Evolutionary conservation across 2,329 filamentous ascomycete species (phyloP), one percentile per base, ranked within the genome.

Genomic region (Huntiella savannae): DNA sequence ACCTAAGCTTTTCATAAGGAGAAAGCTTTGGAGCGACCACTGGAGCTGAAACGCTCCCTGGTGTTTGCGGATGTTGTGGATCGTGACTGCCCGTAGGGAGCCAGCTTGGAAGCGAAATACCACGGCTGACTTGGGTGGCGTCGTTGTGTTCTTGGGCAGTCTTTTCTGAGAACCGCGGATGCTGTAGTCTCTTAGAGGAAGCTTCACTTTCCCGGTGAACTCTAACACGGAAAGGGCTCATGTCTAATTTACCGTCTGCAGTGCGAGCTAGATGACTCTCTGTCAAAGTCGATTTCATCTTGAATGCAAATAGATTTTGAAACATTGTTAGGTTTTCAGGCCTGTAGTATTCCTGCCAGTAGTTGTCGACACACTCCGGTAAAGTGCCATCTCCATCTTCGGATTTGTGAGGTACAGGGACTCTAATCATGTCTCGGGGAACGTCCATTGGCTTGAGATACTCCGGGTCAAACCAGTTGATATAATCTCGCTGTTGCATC

Each of bases 331-430:
- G 64, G 0, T 82, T 83, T 5, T 83, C 71, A 0, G 91, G 91
- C 11, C 87, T 77, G 58, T 98, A 98, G 60, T 95, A 96, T 59
- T 98, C 91, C 5, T 91, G 68, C 91, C 91, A 98, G 61, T 94
- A 98, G 60, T 96, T 86, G 57, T 96, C 88, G 50, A 84, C 85
- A 50, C 72, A 75, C 3, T 69, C 13, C 5, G 40, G 28, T 4
- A 43, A 13, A 19, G n/a, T 34, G 8, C 12, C 13, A 17, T 32
- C 10, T 34, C 17, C 40, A 13, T 34, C 28, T 28, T 19, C 38
- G 17, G 15, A 12, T 5, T 11, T 12, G 7, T 12, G 10, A 33
- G 19, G 13, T 6, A 45, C 19, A 33, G 10, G n/a, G 3, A 38
- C 22, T 13, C n/a, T n/a, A 4, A 33, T 16, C 43, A 45, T 45